Percentiles rank a stretch among this genome's conserved stretches.
phyloP scores from a whole-genome alignment of 805 yeast species.

The Saturnispora ahearnii region DNA sequence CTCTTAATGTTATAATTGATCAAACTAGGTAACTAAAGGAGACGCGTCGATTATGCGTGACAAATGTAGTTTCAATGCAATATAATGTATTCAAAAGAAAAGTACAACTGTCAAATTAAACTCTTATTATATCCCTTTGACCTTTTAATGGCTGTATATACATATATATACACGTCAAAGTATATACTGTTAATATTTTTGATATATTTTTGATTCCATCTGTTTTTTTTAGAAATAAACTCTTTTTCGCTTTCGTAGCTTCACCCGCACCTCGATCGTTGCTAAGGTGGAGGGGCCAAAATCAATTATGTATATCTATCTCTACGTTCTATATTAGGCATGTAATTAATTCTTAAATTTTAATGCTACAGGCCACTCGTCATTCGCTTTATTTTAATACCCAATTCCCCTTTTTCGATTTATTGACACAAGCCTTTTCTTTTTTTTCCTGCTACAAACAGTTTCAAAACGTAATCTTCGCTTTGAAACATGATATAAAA shows the following conservation, averaged over 20 bases:
- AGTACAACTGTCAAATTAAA: not conserved
- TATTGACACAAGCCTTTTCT: no score
- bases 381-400: no score
- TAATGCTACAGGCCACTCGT: no score
- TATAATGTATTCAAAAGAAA: not conserved
- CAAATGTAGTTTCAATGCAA: not conserved
- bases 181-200: not conserved
- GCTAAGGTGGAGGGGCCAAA: no score
- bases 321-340: no score
- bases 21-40: not conserved
- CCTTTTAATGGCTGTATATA: not conserved
- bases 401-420: not conserved
- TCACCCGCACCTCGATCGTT: not conserved
- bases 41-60: not conserved
- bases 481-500: not conserved
- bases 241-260: not conserved
- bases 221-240: not conserved
- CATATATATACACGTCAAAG: not conserved
- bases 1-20: no score
- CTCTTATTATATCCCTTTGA: not conserved
- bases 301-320: no score
- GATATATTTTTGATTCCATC: not conserved
- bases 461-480: conserved; percentile 1
- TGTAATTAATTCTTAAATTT: no score
- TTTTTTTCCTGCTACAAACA: no score